Evolutionary conservation across 768 basidiomycete species (phyloP).

Genomic region (Pleurotus platypus): DNA sequence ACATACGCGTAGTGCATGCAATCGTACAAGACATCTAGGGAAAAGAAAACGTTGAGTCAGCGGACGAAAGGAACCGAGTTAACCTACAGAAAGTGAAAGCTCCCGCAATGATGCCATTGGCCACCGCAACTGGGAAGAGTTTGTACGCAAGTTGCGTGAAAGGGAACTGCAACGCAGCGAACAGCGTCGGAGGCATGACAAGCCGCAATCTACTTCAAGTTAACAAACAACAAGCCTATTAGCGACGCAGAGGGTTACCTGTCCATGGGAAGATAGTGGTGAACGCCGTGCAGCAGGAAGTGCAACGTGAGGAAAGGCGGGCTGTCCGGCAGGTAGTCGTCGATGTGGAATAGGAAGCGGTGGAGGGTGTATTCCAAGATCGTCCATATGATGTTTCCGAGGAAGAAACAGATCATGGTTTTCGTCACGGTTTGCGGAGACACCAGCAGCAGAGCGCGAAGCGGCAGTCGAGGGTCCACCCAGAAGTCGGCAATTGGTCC

Average conservation of each 20-base stretch:
- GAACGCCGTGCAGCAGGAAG: constrained; percentile 92
- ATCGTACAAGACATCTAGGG: constrained; percentile 78
- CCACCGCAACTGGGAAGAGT: constrained; percentile 79
- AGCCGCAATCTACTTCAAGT: constrained; percentile 63
- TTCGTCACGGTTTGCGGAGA: constrained; percentile 51
- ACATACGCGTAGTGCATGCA: constrained; percentile 89
- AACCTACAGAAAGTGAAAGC: constrained; percentile 71
- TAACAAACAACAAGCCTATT: too few species aligned
- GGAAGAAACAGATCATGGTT: constrained; percentile 65
- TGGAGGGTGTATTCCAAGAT: constrained; percentile 90
- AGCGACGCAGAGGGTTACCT: constrained; percentile 35
- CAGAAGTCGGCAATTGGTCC: constrained; percentile 64
- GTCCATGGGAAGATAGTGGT: constrained; percentile 98
- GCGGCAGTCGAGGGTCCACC: constrained; percentile 50
- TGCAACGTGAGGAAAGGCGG: constrained; percentile 80
- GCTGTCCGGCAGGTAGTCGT: constrained; percentile 80
- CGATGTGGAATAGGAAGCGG: constrained; percentile 97
- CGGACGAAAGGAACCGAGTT: too few species aligned
- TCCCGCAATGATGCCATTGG: constrained; percentile 91
- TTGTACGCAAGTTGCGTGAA: constrained; percentile 83
- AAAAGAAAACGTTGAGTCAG: constrained; percentile 5
- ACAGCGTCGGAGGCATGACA: constrained; percentile 94
- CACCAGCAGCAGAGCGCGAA: constrained; percentile 42
- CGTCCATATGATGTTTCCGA: constrained; percentile 92
- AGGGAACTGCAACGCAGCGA: constrained; percentile 71